Conservation (phyloP, 192 early-diverging fungal species). For the Coemansia sp. region DNA sequence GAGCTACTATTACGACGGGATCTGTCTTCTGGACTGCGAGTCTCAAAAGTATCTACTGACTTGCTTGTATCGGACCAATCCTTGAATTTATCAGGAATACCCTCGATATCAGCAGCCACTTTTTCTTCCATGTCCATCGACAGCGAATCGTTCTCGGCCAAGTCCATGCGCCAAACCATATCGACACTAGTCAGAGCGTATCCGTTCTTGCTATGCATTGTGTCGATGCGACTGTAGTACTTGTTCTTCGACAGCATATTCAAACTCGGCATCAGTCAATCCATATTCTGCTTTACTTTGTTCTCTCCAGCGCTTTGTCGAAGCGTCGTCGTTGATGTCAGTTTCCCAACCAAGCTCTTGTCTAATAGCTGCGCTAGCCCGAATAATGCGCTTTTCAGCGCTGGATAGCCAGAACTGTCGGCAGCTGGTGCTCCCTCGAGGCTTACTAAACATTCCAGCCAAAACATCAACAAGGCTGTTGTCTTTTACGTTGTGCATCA, state of each 20-base stretch:
- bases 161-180: conserved; percentile 3
- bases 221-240: background rate
- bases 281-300: background rate
- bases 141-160: conserved; percentile 4
- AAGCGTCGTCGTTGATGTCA: background rate
- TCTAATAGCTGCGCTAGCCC: background rate
- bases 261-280: conserved; percentile 21
- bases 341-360: background rate
- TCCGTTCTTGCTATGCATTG: background rate
- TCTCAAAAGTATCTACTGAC: background rate
- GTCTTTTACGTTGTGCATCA: too few species aligned
- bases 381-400: too few species aligned
- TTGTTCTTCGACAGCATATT: conserved; percentile 25
- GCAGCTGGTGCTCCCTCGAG: too few species aligned
- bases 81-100: conserved; percentile 12
- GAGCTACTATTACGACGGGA: background rate
- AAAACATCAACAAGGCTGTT: too few species aligned
- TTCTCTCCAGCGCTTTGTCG: background rate
- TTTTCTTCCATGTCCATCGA: background rate
- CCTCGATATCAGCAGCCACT: conserved; percentile 13
- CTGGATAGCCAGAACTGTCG: too few species aligned
- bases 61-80: conserved; percentile 29
- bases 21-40: too few species aligned
- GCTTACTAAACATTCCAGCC: too few species aligned
- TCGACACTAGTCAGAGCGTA: background rate